Base-by-base conservation (phyloP, 805 yeast genomes). In the Yarrowia phangngaensis region DNA sequence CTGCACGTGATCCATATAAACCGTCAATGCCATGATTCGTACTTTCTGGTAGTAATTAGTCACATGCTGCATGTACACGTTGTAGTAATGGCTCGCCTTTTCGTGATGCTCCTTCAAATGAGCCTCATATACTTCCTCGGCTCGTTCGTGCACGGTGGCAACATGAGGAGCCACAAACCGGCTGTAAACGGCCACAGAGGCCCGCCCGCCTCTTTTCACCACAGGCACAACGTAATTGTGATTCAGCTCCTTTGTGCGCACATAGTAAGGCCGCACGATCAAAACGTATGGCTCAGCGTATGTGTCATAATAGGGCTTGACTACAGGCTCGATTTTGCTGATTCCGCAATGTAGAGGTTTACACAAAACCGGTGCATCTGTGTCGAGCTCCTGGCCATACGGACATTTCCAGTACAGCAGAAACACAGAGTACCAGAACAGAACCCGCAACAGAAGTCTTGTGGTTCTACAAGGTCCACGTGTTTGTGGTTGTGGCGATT, bases 361-460 rank as follows among this genome's bases (percentile, higher is more conserved):
- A 30, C 63, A 59, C 12, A 59, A 36, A 7, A 34, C 48, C 2
- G 59, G 58, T 16, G 33, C 15, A 17, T 47, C 30, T 8, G 41
- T 41, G 22, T 34, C 32, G 15, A 53, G 34, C 13, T 35, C 46
- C 7, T 43, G n/a, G 23, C 52, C 29, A 2, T 56, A 52, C 5
- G 62, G 62, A 29, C 63, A 59, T 32, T 27, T 41, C 55, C 58
- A 56, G 12, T 56, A 28, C 9, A 55, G 40, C 47, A 58, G 50
- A 32, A 53, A 59, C 7, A 59, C 48, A 19, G 52, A 15, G 51
- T 59, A 59, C 52, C 62, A 55, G 38, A 60, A 54, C 50, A 58
- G 52, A n/a, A 57, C 31, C 22, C 61, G 53, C 16, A 49, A 14
- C 8, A n/a, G 27, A 9, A 35, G 20, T 3, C 48, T 17, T 14